Conservation (phyloP, 108 stramenopile species). For the Pseudonitzschia multiseries region DNA sequence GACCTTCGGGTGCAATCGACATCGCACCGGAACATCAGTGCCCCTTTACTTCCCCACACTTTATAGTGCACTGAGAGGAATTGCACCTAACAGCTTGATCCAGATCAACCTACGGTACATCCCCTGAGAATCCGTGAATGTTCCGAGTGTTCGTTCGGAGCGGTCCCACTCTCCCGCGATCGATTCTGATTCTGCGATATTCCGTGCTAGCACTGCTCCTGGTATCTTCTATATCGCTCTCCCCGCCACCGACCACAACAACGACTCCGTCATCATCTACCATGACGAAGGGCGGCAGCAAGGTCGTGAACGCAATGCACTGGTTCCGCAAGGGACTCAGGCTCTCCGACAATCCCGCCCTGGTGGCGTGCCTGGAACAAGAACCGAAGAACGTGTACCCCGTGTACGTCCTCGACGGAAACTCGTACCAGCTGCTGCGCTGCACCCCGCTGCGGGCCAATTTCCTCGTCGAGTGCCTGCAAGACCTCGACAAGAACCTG, state of each 20-base stretch:
- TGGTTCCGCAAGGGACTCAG: conserved; percentile 96
- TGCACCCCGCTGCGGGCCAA: conserved; percentile 70
- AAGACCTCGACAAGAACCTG: conserved; percentile 74
- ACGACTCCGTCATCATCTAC: no score
- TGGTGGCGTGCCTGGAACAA: conserved; percentile 46
- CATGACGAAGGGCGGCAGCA: conserved; percentile 1
- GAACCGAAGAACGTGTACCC: conserved; percentile 43
- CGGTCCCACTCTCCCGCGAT: neutral
- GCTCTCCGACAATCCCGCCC: conserved; percentile 93
- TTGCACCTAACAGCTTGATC: no score
- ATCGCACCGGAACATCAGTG: no score
- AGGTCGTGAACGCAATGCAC: conserved; percentile 44
- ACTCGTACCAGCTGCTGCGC: conserved; percentile 63
- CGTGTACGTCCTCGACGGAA: conserved; percentile 83
- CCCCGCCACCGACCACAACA: neutral
- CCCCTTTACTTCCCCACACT: no score
- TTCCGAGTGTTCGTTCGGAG: neutral
- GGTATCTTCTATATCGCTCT: neutral
- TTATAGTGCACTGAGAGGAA: no score
- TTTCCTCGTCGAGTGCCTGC: conserved; percentile 86
- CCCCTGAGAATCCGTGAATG: neutral
- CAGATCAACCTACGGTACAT: no score
- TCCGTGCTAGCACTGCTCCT: neutral
- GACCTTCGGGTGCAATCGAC: no score
- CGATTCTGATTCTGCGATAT: neutral